A percentile compares a stretch with the other conserved stretches of the same genome.
phyloP scores from a whole-genome alignment of 2,329 filamentous ascomycete genomes.

The Diaporthe velutina region DNA sequence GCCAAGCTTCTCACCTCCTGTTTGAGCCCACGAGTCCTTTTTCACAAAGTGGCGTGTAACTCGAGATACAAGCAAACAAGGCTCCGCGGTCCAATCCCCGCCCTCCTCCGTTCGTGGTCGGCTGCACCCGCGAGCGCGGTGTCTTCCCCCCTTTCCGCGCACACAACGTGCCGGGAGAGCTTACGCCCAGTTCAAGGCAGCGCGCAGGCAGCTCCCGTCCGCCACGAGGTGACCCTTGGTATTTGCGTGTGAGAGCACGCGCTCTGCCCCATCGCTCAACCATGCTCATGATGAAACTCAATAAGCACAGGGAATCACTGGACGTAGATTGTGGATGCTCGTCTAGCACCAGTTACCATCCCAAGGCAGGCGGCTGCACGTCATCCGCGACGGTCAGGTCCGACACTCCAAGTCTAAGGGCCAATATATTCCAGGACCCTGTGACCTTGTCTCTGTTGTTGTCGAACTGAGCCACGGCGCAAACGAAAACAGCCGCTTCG shows the following conservation, averaged over 20 bases:
- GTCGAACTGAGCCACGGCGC: slow-evolving; percentile 4
- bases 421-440: neutral
- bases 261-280: neutral
- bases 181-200: neutral
- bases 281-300: too few relatives aligned
- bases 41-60: slow-evolving; percentile 10
- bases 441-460: slow-evolving; percentile 21
- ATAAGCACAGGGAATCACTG: neutral
- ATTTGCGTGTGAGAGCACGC: neutral
- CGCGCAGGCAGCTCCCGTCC: neutral
- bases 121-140: slow-evolving; percentile 17
- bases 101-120: slow-evolving; percentile 12
- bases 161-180: neutral
- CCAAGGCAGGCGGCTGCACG: neutral
- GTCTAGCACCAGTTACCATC: neutral
- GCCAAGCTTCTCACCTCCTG: slow-evolving; percentile 27
- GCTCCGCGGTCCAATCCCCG: slow-evolving; percentile 12
- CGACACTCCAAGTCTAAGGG: neutral
- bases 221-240: neutral
- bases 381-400: slow-evolving; percentile 3
- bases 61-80: slow-evolving; percentile 10
- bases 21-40: slow-evolving; percentile 5
- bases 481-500: slow-evolving; percentile 7
- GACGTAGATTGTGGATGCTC: neutral
- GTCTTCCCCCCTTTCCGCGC: neutral